A percentile compares a stretch with the other conserved stretches of the same genome.
phyloP scores from a whole-genome alignment of 2,329 filamentous ascomycete genomes.

The Magnaporthiopsis rhizophila region DNA sequence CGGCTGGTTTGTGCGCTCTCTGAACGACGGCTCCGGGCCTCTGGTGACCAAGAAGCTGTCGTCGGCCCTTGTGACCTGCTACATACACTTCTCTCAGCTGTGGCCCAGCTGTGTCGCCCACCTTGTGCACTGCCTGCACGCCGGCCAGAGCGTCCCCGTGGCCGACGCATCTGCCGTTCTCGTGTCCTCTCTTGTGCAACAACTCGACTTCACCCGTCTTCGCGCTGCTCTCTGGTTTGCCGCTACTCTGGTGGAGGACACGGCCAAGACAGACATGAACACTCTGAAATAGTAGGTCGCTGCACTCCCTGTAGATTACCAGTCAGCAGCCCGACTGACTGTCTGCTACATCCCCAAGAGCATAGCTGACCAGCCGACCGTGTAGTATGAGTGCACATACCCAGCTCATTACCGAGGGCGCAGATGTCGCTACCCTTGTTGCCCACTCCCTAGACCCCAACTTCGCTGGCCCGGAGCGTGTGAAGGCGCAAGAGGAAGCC shows the following conservation, averaged over 20 bases:
- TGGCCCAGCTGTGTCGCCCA: constrained; percentile 62
- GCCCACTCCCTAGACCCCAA: constrained; percentile 24
- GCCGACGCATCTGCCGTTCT: constrained; percentile 33
- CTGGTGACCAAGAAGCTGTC: constrained; percentile 68
- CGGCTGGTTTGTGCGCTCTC: constrained; percentile 51
- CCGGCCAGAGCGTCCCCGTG: constrained; percentile 37
- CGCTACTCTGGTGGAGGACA: constrained; percentile 55
- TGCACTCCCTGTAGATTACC: background rate
- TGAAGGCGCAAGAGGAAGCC: constrained; percentile 41
- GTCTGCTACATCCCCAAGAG: constrained; percentile 13
- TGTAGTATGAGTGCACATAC: constrained; percentile 22
- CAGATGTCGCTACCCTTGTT: constrained; percentile 33
- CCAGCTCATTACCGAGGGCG: constrained; percentile 30
- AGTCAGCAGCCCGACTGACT: background rate
- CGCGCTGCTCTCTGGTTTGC: constrained; percentile 58
- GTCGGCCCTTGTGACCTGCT: constrained; percentile 69
- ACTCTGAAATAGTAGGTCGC: constrained; percentile 44
- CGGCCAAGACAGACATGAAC: constrained; percentile 58
- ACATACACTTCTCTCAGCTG: constrained; percentile 58
- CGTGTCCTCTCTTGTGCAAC: background rate
- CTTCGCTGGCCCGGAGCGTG: constrained; percentile 14
- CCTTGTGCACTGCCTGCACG: constrained; percentile 50
- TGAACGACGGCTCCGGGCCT: constrained; percentile 42
- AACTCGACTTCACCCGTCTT: constrained; percentile 40
- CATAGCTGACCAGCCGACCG: constrained; percentile 12